Base-by-base conservation (phyloP, 805 yeast genomes). In the Zygotorulaspora sp. region DNA sequence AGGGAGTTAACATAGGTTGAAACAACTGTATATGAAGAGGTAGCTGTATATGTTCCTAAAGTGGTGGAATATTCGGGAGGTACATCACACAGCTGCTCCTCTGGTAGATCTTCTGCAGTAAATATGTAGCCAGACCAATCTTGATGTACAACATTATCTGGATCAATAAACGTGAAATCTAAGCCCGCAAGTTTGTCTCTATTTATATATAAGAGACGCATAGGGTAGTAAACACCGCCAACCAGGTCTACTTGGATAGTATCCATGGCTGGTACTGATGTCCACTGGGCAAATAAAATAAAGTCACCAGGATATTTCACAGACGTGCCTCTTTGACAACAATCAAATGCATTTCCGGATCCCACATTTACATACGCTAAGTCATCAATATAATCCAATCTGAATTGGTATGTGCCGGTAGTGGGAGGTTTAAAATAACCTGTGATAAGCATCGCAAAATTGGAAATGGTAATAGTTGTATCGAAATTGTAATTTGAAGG, bases 341-440 rank as follows among this genome's bases (percentile, higher is more conserved):
- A 68, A 16, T 52, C 52, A 14, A 65, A 58, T 2, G 63, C 65
- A 39, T 49, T 53, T 5, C 57, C 58, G 5, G 44, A 47, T 26
- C 66, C 67, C 35, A 59, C 43, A 32, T 50, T 50, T 23, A 66
- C 56, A 47, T 53, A 53, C n/a, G 48, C 58, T 14, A 49, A 44
- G 42, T 64, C 67, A 46, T 65, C 68, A 30, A 55, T 50, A 9
- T 32, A 25, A 5, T 30, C 27, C 21, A 63, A 37, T 6, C 40
- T 18, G 37, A 63, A 50, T 1, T 41, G 38, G 32, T 62, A 65
- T 4, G 45, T 30, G 41, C 68, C 70, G 12, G 59, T 43, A 8
- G 28, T 41, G 2, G 46, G 37, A 6, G 68, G 56, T 16, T 32
- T 20, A 42, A 51, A 52, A 36, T 50, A 58, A 20, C 58, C 58